Conservation (phyloP, 805 yeast species). For the Myxozyma melibiosi region DNA sequence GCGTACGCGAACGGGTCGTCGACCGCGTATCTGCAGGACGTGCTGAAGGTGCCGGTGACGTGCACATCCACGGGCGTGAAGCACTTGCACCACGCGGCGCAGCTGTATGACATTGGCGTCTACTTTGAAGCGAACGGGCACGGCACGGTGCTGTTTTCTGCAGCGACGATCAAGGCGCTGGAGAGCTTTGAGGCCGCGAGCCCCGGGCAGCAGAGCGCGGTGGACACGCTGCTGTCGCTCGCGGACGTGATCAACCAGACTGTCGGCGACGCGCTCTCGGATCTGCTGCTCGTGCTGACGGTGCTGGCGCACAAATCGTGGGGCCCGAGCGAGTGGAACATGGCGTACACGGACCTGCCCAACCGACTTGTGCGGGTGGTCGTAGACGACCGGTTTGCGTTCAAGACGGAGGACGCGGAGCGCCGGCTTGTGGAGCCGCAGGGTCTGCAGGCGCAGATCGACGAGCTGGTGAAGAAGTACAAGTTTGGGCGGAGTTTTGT, state of each 20-base stretch:
- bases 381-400: conserved; percentile 77
- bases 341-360: conserved; percentile 80
- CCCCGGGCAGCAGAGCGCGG: conserved; percentile 52
- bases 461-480: conserved; percentile 59
- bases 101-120: conserved; percentile 78
- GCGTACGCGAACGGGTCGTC: conserved; percentile 97
- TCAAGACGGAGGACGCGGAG: conserved; percentile 89
- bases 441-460: conserved; percentile 76
- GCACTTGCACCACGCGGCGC: conserved; percentile 91
- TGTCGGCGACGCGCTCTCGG: conserved; percentile 98
- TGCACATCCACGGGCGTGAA: conserved; percentile 97
- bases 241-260: conserved; percentile 86
- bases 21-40: conserved; percentile 65
- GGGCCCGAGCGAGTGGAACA: conserved; percentile 72
- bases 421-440: conserved; percentile 72
- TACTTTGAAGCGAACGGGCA: conserved; percentile 99
- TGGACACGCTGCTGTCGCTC: conserved; percentile 59
- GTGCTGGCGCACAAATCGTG: conserved; percentile 59
- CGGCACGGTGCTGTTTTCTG: conserved; percentile 87
- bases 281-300: conserved; percentile 73
- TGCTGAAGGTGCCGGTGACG: conserved; percentile 71
- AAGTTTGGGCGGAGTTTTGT: conserved; percentile 81
- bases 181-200: conserved; percentile 44
- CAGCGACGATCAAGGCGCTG: conserved; percentile 48
- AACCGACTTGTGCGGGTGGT: conserved; percentile 78